Evolutionary conservation across 441 rosid species (phyloP), one percentile per base, ranked within the genome.

Genomic region (Pelargonium fulgidum): DNA sequence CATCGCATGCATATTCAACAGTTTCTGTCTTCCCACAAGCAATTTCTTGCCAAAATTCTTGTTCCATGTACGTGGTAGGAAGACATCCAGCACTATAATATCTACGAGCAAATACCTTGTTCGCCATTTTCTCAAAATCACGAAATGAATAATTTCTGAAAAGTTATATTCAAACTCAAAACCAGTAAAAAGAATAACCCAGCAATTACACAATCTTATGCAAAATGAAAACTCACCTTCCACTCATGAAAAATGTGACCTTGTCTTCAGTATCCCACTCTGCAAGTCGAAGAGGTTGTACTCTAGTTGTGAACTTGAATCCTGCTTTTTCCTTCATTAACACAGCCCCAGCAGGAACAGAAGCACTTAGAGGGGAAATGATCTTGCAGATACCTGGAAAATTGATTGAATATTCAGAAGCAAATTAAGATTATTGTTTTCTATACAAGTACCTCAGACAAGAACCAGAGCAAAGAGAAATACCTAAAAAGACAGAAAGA

Each of bases 1-100:
- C 98, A 82, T 96, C 97, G 69, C 99, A 96, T 64, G 98, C 99
- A 89, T 96, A 96, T 82, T 96, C 98, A 83, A 96, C 98, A 66
- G 89, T 76, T 82, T 96, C 98, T 62, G 87, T 88, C 92, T 88
- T 93, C 78, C 99, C 99, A 81, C 84, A 81, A 10, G 90, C 87
- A 77, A 96, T 93, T 86, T 96, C 98, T 75, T 88, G 80, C 99
- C 98, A 96, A 85, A 96, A 96, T 80, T 96, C 96, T 84, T 96
- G 89, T 86, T 96, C 99, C 98, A 93, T 42, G 88, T 82, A 93
- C 17, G 90, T 64, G 66, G 86, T 87, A 67, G 99, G 97, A 77
- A 96, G 91, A 85, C 87, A 86, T 74, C 96, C 90, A 75, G 86
- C 76, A 85, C 98, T 96, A 72, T 83, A 89, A 81, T 96, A 96